Evolutionary conservation across 2,329 filamentous ascomycete genomes (phyloP), one percentile per base, ranked within the genome.

Genomic region (Passalora sequoiae): DNA sequence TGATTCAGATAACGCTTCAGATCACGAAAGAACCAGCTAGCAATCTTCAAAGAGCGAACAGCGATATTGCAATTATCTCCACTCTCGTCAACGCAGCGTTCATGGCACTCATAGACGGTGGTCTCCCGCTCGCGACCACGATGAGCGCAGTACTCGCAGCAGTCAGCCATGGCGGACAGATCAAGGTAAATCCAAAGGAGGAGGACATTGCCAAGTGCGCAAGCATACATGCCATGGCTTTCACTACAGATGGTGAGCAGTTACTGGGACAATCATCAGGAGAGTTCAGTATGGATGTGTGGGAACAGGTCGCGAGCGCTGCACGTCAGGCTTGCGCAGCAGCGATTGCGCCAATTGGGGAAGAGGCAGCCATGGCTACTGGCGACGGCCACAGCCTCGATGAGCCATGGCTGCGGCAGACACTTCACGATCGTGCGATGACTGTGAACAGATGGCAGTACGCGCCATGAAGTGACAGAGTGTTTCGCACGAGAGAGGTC

Each of bases 1-100:
- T 89, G 51, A 82, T 94, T 42, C 87, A 94, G 64, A 69, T 94
- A 50, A 86, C 85, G 8, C 73, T 94, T n/a, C 87, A 94, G 66
- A 72, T 92, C 29, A 49, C 54, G 32, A 53, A 50, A 22, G 44
- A 56, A 38, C 50, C 53, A 6, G 39, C 40, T 12, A 33, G 89
- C 13, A 86, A 89, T 65, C 71, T 91, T 20, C 43, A 49, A 38
- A 47, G 43, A 21, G 47, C 53, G 2, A 27, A 46, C 12, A 47
- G 91, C 83, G 86, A 87, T 62, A 75, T 96, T 30, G 74, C 83
- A 37, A 73, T 94, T 33, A 78, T 98, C 42, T 87, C 92, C 17
- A 79, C 86, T 24, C 75, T 96, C 50, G 69, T 96, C 21, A 88
- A 96, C 65, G 83, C 89, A 1, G 77, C 86, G 4, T 71, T 89